phyloP scores from a whole-genome alignment of 768 basidiomycete species.

The Termitomyces sp. region DNA sequence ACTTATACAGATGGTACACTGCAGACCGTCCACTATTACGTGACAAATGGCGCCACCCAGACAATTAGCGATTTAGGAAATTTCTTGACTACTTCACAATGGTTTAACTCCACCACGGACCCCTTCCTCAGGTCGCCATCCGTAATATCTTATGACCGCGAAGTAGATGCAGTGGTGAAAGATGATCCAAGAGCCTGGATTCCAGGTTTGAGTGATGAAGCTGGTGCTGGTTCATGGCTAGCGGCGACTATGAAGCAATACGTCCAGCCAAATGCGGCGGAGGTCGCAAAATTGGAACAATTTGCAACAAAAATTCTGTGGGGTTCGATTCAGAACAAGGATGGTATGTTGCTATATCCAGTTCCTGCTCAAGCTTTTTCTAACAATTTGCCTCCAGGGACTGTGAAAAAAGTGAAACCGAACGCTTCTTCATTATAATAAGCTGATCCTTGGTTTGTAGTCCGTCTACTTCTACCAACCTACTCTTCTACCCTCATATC shows the following conservation, averaged over 20 bases:
- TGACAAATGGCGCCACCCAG: slow-evolving; percentile 40
- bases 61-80: slow-evolving; percentile 43
- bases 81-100: slow-evolving; percentile 49
- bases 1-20: slow-evolving; percentile 45
- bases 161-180: slow-evolving; percentile 41
- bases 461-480: slow-evolving; percentile 51
- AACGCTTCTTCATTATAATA: background rate
- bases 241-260: slow-evolving; percentile 54
- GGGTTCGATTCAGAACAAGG: slow-evolving; percentile 45
- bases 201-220: slow-evolving; percentile 54
- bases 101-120: slow-evolving; percentile 44
- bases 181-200: slow-evolving; percentile 56
- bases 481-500: slow-evolving; percentile 34
- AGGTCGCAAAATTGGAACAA: slow-evolving; percentile 46
- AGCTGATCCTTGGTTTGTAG: slow-evolving; percentile 17
- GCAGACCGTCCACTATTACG: slow-evolving; percentile 49
- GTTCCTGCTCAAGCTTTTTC: background rate
- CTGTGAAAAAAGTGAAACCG: slow-evolving; percentile 42
- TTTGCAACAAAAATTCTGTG: slow-evolving; percentile 41
- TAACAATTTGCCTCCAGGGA: slow-evolving; percentile 23
- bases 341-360: slow-evolving; percentile 27
- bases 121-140: slow-evolving; percentile 50
- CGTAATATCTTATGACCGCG: slow-evolving; percentile 49
- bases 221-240: slow-evolving; percentile 55
- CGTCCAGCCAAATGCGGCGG: slow-evolving; percentile 46